Base-by-base conservation (phyloP, 805 yeast species). In the Saccharomycopsis sp. region DNA sequence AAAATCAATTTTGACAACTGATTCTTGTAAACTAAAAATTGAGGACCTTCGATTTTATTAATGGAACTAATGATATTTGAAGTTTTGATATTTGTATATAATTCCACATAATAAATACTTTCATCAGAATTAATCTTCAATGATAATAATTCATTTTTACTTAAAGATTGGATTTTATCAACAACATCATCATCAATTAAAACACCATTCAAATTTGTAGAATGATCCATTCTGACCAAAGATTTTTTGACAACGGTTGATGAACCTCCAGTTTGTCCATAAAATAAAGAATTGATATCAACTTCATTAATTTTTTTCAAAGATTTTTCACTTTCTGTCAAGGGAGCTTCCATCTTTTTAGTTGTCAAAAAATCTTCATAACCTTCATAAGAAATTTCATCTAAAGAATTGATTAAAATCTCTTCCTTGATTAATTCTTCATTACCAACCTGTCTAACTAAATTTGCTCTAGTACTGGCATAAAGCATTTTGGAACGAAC, bases 401-500 rank as follows among this genome's bases (percentile, higher is more conserved):
- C 69, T 31, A 67, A 51, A 25, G 70, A 75, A 31, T 81, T 76
- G 60, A 79, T 64, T 44, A 71, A 69, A 15, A 25, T 23, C 14
- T 46, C 36, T 21, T 46, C 37, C 20, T 36, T 31, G 12, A 43
- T 35, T 5, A 79, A 54, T 42, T 68, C 70, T 14, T 63, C 52
- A 4, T 71, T 70, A 6, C 96, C 96, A 30, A 89, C 65, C 47
- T 80, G 79, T 50, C 82, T 74, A 41, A 83, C 61, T 28, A 92
- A 59, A 1, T 92, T 75, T 56, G 75, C 80, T 46, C 85, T 85
- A 9, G 94, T 78, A 2, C 96, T 84, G 3, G 97, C 97, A 57
- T 88, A 92, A 36, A 92, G 66, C 96, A 92, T 92, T 58, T 89
- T 92, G 42, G 72, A 69, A 43, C 87, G 72, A 29, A 89, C 88